Base-by-base conservation (phyloP, 2,329 filamentous ascomycete genomes). In the Triangularia setosa region DNA sequence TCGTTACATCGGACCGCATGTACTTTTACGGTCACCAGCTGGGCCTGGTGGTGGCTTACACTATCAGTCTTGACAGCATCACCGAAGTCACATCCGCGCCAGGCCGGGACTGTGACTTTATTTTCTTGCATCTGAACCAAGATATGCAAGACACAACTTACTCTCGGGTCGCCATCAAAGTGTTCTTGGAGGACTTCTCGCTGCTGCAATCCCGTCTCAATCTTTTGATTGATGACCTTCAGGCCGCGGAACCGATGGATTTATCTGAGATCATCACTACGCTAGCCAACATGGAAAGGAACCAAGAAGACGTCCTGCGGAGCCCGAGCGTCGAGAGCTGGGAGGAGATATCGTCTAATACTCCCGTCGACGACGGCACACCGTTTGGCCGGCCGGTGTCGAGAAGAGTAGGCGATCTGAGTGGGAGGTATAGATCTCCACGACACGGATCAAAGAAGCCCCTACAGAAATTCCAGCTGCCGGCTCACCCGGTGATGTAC, bases 11-110 rank as follows among this genome's bases (percentile, higher is more conserved):
- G 0, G 88, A 90, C 67, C 90, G 93, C 68, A 88, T 99, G 75
- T 98, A 96, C 76, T 98, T 99, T 74, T 99, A 97, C 77, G 96
- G 93, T 71, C 91, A 98, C 73, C 91, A 97, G 73, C 88, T 97
- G 75, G 95, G 95, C 5, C 83, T 99, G 5, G 90, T 98, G 0
- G 83, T 97, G 35, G 91, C 94, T 1, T 94, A 93, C 59, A 86
- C 86, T 16, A 86, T 96, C 59, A 87, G 84, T 62, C 81, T 99
- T 64, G 84, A 88, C 62, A 87, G 85, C 57, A 92, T 99, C 63
- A 87, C 87, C 8, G 95, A 98, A 76, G 92, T 98, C 52, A 97
- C 92, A 24, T 91, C 91, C 40, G 92, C 92, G 1, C 90, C 92
- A 12, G 95, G 95, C 21, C 89, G 89, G 73, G 93, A 97, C 71